Evolutionary conservation across 1,284 basidiomycete genomes (phyloP), one percentile per base, ranked within the genome.

Genomic region (Earliella scabrosa): DNA sequence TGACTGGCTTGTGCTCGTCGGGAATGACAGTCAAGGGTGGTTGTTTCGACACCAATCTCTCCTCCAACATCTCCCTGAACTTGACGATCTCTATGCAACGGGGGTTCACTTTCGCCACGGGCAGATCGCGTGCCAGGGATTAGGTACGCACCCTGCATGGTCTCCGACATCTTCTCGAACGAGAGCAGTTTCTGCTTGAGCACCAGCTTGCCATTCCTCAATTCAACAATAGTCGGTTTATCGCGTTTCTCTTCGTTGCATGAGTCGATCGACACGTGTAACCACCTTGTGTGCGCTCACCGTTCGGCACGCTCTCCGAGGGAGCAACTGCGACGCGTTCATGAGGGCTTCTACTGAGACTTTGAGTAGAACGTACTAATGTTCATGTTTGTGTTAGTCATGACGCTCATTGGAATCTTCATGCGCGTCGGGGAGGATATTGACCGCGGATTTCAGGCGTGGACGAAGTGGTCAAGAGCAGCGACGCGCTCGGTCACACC

Each of bases 101-200:
- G 2, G 26, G 14, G 36, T 27, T 63, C 34, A 54, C 35, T 40
- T 16, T 20, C 35, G 44, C 52, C 50, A 44, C 34, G 2, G 6
- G 21, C 14, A 24, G 16, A 14, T 14, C 20, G 18, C 9, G 16
- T 24, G n/a, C n/a, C n/a, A 6, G 36, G 26, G 16, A 48, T 24
- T 54, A 16, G 4, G 14, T 38, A 69, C 82, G 52, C 56, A 89
- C 93, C 92, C 79, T 89, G 86, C 68, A 95, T 81, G 6, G 91
- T 92, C 66, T 93, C 89, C 27, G 88, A 89, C 63, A 86, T 81
- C 66, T 90, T 88, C 68, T 92, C 87, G 53, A 91, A 83, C 0
- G 86, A 83, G 39, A 91, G 67, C 2, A 81, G 74, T 71, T 92
- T 95, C 76, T 96, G 93, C 71, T 83, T 92, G 66, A 93, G 84